These are phyloP conservation scores for Eucalyptus curtisii DNA, from an alignment of 345 rosid species.

Conservation along the genomic window DNA sequence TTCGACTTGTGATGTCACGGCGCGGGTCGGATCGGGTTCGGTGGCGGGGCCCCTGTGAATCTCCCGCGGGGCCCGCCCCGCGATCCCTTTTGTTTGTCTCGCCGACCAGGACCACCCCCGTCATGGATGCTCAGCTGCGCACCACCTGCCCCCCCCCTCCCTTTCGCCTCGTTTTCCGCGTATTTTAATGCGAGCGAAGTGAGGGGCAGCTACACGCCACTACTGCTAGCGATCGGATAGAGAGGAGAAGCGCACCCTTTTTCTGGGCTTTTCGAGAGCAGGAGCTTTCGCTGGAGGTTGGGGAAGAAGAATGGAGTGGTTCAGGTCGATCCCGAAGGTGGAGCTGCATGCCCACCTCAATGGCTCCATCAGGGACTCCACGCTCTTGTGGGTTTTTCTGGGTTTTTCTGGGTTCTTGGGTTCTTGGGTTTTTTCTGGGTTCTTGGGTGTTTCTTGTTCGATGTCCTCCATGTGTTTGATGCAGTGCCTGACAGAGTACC, in stretches of 20 bases:
- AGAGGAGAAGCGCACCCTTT: neutral
- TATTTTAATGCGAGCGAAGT: neutral
- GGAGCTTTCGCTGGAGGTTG: neutral
- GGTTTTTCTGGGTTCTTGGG: neutral
- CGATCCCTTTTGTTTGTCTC: neutral
- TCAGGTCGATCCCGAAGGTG: conserved; percentile 61
- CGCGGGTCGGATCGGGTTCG: neutral
- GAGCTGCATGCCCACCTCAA: conserved; percentile 99
- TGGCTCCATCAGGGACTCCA: conserved; percentile 86
- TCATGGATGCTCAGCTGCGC: neutral
- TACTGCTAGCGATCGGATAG: neutral
- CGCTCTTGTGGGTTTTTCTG: conserved; percentile 46
- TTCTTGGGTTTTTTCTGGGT: conserved; percentile 1
- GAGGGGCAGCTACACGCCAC: neutral
- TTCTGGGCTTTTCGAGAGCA: neutral
- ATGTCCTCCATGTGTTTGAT: neutral
- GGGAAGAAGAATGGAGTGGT: conserved; percentile 45
- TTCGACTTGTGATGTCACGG: neutral
- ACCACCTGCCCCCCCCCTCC: neutral
- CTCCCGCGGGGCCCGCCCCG: neutral
- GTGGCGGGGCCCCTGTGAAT: neutral
- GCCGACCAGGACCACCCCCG: neutral
- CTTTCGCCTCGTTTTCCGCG: neutral
- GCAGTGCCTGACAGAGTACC: neutral
- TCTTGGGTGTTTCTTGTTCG: neutral